phyloP scores from a whole-genome alignment of 768 basidiomycete genomes.

The Lactarius sanguifluus region DNA sequence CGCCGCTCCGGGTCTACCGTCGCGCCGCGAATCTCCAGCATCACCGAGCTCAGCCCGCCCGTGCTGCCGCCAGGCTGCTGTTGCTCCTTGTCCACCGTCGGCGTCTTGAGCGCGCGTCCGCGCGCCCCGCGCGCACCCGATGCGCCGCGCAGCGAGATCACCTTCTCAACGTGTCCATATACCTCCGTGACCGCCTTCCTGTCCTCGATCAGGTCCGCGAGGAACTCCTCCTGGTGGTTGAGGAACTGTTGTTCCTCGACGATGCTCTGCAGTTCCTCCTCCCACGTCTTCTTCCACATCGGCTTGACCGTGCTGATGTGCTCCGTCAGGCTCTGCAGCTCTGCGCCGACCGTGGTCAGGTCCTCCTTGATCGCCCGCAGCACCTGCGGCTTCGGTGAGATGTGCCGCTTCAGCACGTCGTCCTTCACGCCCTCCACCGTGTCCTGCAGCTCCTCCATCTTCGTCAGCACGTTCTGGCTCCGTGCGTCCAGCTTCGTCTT shows the following conservation, averaged over 20 bases:
- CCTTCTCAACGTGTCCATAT: conserved; percentile 88
- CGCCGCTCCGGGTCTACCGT: conserved; percentile 79
- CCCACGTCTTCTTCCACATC: conserved; percentile 99
- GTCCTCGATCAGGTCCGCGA: conserved; percentile 86
- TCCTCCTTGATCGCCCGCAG: conserved; percentile 74
- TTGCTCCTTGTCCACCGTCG: conserved; percentile 66
- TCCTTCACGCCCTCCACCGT: conserved; percentile 85
- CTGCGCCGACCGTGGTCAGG: conserved; percentile 59
- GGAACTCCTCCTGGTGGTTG: conserved; percentile 88
- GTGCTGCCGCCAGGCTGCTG: neutral
- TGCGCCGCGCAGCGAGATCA: conserved; percentile 66
- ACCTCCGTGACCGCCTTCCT: conserved; percentile 86
- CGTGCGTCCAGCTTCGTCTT: conserved; percentile 89
- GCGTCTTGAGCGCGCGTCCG: conserved; percentile 54
- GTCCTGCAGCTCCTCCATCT: conserved; percentile 92
- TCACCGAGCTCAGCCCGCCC: conserved; percentile 68
- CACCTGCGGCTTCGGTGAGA: conserved; percentile 74
- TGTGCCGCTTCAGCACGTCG: conserved; percentile 86
- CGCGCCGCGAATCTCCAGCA: conserved; percentile 88
- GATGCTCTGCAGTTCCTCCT: conserved; percentile 92
- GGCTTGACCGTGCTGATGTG: conserved; percentile 90
- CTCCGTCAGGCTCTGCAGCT: conserved; percentile 74
- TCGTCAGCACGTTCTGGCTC: conserved; percentile 86
- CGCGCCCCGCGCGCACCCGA: conserved; percentile 39
- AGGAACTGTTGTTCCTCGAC: conserved; percentile 97